Conservation (phyloP, 2,329 filamentous ascomycete genomes). For the Arthrobotrys iridis region DNA sequence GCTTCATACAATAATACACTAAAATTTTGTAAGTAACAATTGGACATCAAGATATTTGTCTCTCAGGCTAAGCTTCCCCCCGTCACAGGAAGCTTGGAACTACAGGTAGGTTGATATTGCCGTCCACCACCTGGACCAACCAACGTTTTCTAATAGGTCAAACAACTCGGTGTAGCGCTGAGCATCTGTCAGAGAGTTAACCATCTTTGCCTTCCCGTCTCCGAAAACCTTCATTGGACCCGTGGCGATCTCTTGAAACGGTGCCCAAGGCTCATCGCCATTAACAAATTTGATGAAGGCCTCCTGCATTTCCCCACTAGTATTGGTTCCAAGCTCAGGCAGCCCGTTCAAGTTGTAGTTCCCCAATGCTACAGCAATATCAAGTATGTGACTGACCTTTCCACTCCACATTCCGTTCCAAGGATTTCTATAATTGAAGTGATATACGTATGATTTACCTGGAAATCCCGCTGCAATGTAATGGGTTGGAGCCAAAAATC, state of each 20-base stretch:
- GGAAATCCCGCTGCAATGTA: conserved; percentile 45
- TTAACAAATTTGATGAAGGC: conserved; percentile 38
- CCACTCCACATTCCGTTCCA: conserved; percentile 47
- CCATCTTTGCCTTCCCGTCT: conserved; percentile 22
- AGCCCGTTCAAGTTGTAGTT: conserved; percentile 42
- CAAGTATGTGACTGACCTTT: conserved; percentile 46
- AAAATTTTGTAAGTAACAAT: conserved; percentile 1
- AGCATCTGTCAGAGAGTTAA: conserved; percentile 15
- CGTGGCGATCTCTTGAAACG: conserved; percentile 35
- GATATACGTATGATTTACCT: conserved; percentile 41
- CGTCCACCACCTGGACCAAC: conserved; percentile 51
- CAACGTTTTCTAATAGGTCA: conserved; percentile 41
- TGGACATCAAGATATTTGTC: background rate
- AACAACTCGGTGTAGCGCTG: conserved; percentile 34
- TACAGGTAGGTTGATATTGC: conserved; percentile 35
- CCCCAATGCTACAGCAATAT: conserved; percentile 35
- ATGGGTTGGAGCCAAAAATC: conserved; percentile 43
- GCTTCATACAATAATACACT: no score
- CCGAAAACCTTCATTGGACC: conserved; percentile 45
- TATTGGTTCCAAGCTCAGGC: conserved; percentile 15
- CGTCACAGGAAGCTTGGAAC: background rate
- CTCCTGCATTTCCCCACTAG: conserved; percentile 41
- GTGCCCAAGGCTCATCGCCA: conserved; percentile 41
- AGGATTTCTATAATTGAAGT: conserved; percentile 49
- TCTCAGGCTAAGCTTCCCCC: no score